Evolutionary conservation across 2,329 filamentous ascomycete species (phyloP), one percentile per base, ranked within the genome.

Genomic region (Exophiala sideris): DNA sequence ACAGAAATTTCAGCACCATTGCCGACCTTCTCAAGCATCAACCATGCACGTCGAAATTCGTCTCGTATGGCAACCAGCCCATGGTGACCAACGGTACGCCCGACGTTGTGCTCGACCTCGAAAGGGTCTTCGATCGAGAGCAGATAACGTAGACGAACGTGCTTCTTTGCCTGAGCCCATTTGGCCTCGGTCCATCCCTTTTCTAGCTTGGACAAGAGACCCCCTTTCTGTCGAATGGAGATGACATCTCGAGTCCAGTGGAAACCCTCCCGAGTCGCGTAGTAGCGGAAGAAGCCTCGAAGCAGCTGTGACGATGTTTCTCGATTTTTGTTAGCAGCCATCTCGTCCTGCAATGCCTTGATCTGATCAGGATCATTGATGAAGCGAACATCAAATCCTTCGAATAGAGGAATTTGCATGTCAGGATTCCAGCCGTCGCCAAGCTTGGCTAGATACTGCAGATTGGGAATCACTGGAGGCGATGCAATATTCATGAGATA

Each of bases 81-180:
- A 56, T 85, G 82, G 65, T 92, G 88, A 5, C 87, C 91, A 1
- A 96, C 90, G 0, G 90, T 95, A 46, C 89, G 79, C 2, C 88
- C 91, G 33, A 96, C 87, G 63, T 96, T 96, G 71, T 96, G 90
- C 38, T 90, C 85, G 2, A 85, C 72, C 73, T 96, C 90, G 65
- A 96, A 96, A 0, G 91, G 91, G 68, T 96, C 91, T 67, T 96
- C 91, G 56, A 96, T 91, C 32, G 89, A 89, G 61, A 96, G 88
- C 3, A 96, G 79, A 68, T 90, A 95, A 10, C 90, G 83, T 65
- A 91, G 83, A 2, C 88, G 82, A 11, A 92, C 79, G 65, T 91
- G 88, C 62, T 87, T 81, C 21, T 83, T 71, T 5, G 84, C 65
- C 29, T 72, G 81, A 12, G 57, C 48, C 57, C 62, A 61, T 67